These are phyloP conservation scores for Glaciozyma martinii DNA, from an alignment of 768 basidiomycete genomes.

Conservation along the genomic window DNA sequence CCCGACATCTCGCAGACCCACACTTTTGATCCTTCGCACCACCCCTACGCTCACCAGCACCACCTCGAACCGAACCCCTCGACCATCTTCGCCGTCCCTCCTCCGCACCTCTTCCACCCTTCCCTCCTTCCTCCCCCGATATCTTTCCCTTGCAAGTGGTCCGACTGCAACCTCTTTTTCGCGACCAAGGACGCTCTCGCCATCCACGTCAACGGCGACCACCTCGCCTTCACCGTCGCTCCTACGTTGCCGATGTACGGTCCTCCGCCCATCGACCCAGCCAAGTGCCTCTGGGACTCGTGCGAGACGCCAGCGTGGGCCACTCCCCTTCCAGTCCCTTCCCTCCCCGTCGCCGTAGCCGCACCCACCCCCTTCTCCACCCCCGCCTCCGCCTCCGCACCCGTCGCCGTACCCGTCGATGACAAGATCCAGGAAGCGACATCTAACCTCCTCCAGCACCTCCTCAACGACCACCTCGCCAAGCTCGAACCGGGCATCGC, in stretches of 20 bases:
- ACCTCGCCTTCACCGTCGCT: constrained; percentile 1
- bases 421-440: neutral
- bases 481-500: constrained; percentile 17
- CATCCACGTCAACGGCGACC: constrained; percentile 11
- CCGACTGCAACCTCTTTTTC: constrained; percentile 6
- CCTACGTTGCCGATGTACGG: neutral
- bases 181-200: constrained; percentile 5
- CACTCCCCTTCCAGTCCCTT: neutral
- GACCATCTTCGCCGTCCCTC: neutral
- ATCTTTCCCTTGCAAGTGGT: constrained; percentile 10
- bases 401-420: neutral
- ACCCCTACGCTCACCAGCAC: neutral
- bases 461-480: constrained; percentile 14
- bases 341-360: too few species aligned
- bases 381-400: too few species aligned
- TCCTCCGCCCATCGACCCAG: neutral
- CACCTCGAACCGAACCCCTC: neutral
- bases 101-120: neutral
- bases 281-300: neutral
- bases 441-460: constrained; percentile 3
- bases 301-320: neutral
- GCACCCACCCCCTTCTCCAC: too few species aligned
- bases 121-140: neutral
- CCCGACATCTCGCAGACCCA: constrained; percentile 1
- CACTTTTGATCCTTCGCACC: constrained; percentile 15